A percentile compares a stretch with the other conserved stretches of the same genome.
Evolutionary conservation across 805 yeast genomes (phyloP).

Genomic region (Yarrowia sp.): DNA sequence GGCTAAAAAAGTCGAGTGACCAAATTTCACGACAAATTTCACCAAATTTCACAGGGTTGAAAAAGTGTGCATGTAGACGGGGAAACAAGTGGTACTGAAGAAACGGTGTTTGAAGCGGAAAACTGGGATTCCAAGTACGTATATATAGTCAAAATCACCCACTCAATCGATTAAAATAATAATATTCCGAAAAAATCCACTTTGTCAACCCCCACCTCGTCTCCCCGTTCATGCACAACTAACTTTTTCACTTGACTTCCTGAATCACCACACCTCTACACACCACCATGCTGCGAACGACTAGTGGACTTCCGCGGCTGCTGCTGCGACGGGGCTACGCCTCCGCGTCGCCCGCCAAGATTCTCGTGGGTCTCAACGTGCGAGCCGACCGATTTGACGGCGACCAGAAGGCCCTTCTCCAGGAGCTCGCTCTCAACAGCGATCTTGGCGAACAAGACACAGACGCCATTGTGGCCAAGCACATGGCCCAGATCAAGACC

Average conservation of each 20-base stretch:
- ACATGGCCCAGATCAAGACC: neutral
- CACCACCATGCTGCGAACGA: constrained; percentile 29
- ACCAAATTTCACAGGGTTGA: neutral
- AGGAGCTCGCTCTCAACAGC: constrained; percentile 27
- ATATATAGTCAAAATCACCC: too few relatives aligned
- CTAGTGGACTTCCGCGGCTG: constrained; percentile 7
- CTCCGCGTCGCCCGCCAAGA: constrained; percentile 34
- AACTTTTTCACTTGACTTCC: constrained; percentile 28
- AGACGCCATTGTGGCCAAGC: constrained; percentile 10
- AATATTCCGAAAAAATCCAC: too few relatives aligned
- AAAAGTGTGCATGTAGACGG: too few relatives aligned
- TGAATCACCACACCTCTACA: neutral
- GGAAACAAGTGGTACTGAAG: too few relatives aligned
- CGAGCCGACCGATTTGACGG: constrained; percentile 32
- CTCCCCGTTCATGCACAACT: neutral
- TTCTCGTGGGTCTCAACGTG: constrained; percentile 36
- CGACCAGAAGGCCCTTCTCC: constrained; percentile 17
- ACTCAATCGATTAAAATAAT: too few relatives aligned
- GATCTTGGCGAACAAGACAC: constrained; percentile 27
- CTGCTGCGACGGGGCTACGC: constrained; percentile 8
- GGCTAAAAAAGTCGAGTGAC: constrained; percentile 16
- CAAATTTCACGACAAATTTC: constrained; percentile 24
- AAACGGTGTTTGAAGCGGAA: too few relatives aligned
- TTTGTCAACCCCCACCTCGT: too few relatives aligned
- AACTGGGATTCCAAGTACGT: too few relatives aligned